Evolutionary conservation across 2,329 filamentous ascomycete genomes (phyloP).

Genomic region (Talaromyces marneffei): DNA sequence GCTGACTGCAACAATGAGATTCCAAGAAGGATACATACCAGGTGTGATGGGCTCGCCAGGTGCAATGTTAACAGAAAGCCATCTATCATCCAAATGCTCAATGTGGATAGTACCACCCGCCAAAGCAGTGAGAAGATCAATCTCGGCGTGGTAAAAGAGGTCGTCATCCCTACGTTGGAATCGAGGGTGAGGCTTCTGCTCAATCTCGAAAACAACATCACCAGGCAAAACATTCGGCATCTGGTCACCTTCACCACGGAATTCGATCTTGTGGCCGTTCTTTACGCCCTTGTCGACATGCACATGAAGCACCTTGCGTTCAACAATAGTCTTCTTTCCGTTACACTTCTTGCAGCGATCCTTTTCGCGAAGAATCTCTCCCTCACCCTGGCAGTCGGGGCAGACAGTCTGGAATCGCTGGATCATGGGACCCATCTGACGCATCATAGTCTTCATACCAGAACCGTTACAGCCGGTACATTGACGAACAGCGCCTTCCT

Average conservation of each 20-base stretch:
- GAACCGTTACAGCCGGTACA: constrained; percentile 86
- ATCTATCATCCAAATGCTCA: constrained; percentile 95
- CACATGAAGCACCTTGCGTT: constrained; percentile 96
- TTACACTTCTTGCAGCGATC: constrained; percentile 95
- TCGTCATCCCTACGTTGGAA: constrained; percentile 97
- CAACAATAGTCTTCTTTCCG: constrained; percentile 96
- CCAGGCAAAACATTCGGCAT: constrained; percentile 87
- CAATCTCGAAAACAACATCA: constrained; percentile 97
- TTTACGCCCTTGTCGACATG: constrained; percentile 93
- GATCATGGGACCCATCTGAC: constrained; percentile 99
- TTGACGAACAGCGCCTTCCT: constrained; percentile 94
- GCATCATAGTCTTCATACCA: constrained; percentile 99
- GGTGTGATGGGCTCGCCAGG: constrained; percentile 92
- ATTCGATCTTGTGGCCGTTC: constrained; percentile 93
- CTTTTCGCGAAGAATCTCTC: constrained; percentile 93
- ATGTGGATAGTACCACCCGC: constrained; percentile 86
- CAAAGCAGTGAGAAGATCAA: constrained; percentile 90
- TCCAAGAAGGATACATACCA: constrained; percentile 52
- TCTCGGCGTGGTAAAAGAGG: constrained; percentile 88
- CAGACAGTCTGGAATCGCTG: constrained; percentile 99
- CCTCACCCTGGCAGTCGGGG: constrained; percentile 95
- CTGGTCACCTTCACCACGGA: constrained; percentile 94
- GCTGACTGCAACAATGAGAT: neutral
- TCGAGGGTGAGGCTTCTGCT: constrained; percentile 94
- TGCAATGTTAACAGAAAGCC: constrained; percentile 87